Evolutionary conservation across 805 yeast species (phyloP), one percentile per base, ranked within the genome.

Genomic region (Metschnikowia baotianmanensis): DNA sequence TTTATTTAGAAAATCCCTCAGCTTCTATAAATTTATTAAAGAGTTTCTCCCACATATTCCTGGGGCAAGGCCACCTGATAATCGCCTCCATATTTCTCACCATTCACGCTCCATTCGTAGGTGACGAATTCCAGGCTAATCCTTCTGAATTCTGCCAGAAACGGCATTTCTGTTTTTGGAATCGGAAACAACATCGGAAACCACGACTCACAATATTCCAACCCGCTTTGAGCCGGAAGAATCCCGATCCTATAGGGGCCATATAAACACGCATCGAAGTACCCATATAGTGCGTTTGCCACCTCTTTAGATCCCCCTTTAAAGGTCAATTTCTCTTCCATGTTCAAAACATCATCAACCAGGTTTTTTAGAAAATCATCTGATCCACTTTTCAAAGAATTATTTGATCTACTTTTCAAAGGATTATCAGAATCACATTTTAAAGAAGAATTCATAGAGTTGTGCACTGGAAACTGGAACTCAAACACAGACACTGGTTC

Each of bases 271-370:
- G 93, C 81, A n/a, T 71, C 72, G 54, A 90, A 90, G 54, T 69
- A 81, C 0, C 96, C 96, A 3, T 79, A 66, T 25, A 89, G 58
- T 0, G 91, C 96, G 57, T 87, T 90, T 3, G 32, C 37, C 5
- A 30, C 13, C 8, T 39, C 42, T 3, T 18, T 20, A 8, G n/a
- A 76, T 38, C 74, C 69, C 23, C 72, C 61, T 12, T 69, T 66
- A 45, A 82, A 73, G 0, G 18, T 16, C 38, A 36, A 8, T 12
- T 17, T 5, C n/a, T n/a, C 5, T 7, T 12, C 20, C 36, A 32
- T 41, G 20, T n/a, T n/a, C n/a, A n/a, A n/a, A n/a, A n/a, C n/a
- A n/a, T n/a, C n/a, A n/a, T n/a, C n/a, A n/a, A n/a, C n/a, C n/a
- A n/a, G n/a, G n/a, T n/a, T n/a, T n/a, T n/a, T n/a, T n/a, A n/a